A percentile compares a stretch with the other conserved stretches of the same genome.
These are phyloP conservation scores for Debaryomyces robertsiae DNA, from an alignment of 1,139 yeast species.

Conservation along the genomic window DNA sequence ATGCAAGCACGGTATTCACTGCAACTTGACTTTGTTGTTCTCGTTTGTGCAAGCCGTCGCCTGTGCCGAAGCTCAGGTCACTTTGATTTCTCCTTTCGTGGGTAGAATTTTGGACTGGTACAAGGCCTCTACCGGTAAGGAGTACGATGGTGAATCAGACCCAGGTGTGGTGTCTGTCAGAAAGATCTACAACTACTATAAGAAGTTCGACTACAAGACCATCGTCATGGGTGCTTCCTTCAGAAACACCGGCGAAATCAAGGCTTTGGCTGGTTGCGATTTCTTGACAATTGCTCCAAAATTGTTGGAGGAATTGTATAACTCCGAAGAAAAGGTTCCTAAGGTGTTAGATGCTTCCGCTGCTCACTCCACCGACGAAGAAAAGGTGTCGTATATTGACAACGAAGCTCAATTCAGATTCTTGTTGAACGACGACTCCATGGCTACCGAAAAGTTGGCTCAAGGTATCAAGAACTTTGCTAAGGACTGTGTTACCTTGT, in stretches of 20 bases:
- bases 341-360: slow-evolving; percentile 70
- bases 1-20: slow-evolving; percentile 86
- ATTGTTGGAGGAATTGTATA: slow-evolving; percentile 84
- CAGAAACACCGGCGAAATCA: slow-evolving; percentile 97
- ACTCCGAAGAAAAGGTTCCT: slow-evolving; percentile 80
- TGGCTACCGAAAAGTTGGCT: slow-evolving; percentile 97
- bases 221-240: slow-evolving; percentile 99
- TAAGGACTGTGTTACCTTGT: slow-evolving; percentile 87
- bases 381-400: slow-evolving; percentile 79
- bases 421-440: slow-evolving; percentile 91
- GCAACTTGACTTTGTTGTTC: slow-evolving; percentile 93
- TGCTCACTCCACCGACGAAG: slow-evolving; percentile 51
- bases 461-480: slow-evolving; percentile 98
- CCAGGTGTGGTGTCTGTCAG: slow-evolving; percentile 96
- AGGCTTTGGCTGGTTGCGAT: slow-evolving; percentile 97
- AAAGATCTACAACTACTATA: slow-evolving; percentile 93
- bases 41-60: slow-evolving; percentile 98
- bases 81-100: slow-evolving; percentile 97
- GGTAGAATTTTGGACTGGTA: slow-evolving; percentile 99
- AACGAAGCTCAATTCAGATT: slow-evolving; percentile 92
- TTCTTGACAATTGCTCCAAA: slow-evolving; percentile 94
- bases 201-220: slow-evolving; percentile 93
- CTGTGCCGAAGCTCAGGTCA: slow-evolving; percentile 95
- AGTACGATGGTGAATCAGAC: slow-evolving; percentile 77
- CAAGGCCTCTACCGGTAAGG: slow-evolving; percentile 92